Evolutionary conservation across 495 filamentous ascomycete species (phyloP).

Genomic region (Penicillium canariense): DNA sequence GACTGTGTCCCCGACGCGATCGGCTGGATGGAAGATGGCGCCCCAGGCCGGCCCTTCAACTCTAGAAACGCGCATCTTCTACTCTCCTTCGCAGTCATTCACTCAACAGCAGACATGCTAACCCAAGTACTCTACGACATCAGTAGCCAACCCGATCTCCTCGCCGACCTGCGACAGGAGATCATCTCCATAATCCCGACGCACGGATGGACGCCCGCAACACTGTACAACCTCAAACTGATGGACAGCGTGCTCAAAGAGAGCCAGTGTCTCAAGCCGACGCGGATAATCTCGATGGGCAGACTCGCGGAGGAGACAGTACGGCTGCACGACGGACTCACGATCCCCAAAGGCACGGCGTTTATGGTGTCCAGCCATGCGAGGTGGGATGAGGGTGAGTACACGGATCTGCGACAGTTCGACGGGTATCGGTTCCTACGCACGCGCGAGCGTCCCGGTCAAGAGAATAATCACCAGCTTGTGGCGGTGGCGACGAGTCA

Average conservation of each 20-base stretch:
- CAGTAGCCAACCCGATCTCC: conserved; percentile 12
- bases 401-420: conserved; percentile 42
- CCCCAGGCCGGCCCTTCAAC: conserved; percentile 18
- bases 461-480: conserved; percentile 38
- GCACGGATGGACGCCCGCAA: not conserved
- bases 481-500: conserved; percentile 40
- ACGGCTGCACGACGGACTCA: conserved; percentile 4
- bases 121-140: conserved; percentile 29
- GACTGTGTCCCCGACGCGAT: conserved; percentile 24
- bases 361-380: not conserved
- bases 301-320: not conserved
- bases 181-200: not conserved
- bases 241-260: conserved; percentile 15
- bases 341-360: not conserved
- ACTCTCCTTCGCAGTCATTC: conserved; percentile 29
- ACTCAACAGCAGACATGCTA: conserved; percentile 27
- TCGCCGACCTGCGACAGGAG: conserved; percentile 4
- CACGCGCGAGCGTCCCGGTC: conserved; percentile 34
- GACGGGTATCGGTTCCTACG: conserved; percentile 54
- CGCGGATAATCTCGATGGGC: no score
- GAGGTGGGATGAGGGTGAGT: not conserved
- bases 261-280: not conserved
- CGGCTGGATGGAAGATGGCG: conserved; percentile 26
- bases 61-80: conserved; percentile 17
- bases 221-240: not conserved